Evolutionary conservation across 257 asterid species (phyloP).

Genomic region (Knoxia roxburghii): DNA sequence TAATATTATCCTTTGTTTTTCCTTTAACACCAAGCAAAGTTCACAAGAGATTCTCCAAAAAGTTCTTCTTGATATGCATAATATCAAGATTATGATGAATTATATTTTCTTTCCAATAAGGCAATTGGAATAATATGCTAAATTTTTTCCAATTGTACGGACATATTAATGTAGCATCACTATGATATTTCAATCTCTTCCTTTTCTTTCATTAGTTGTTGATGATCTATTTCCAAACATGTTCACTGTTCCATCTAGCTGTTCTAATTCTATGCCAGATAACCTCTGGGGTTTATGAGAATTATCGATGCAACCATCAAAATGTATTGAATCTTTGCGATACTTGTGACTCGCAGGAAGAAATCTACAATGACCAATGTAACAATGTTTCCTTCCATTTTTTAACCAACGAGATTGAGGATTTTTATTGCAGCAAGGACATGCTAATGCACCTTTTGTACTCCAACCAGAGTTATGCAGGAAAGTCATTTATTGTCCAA

Average conservation of each 20-base stretch:
- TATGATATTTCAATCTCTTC: not conserved
- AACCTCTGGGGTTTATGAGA: not conserved
- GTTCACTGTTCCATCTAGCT: too few relatives aligned
- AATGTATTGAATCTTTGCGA: not conserved
- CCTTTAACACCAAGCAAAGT: not conserved
- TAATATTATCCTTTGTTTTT: too few relatives aligned
- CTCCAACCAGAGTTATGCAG: not conserved
- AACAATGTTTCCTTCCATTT: too few relatives aligned
- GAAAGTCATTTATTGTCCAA: slow-evolving; percentile 1
- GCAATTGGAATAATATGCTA: not conserved
- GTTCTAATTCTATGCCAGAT: not conserved
- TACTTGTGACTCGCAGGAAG: not conserved
- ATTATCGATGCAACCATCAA: not conserved
- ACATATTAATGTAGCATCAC: not conserved
- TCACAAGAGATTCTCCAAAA: not conserved
- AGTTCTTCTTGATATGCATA: slow-evolving; percentile 2
- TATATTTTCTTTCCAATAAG: not conserved
- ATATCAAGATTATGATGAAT: not conserved
- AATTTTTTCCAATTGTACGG: not conserved
- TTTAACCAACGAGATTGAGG: too few relatives aligned
- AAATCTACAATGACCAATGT: not conserved
- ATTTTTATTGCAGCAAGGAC: not conserved
- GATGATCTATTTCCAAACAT: too few relatives aligned
- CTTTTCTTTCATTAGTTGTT: not conserved
- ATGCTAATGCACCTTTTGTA: slow-evolving; percentile 1